Base-by-base conservation (phyloP, 352 stramenopile genomes). In the Pelagophyceae sp. region DNA sequence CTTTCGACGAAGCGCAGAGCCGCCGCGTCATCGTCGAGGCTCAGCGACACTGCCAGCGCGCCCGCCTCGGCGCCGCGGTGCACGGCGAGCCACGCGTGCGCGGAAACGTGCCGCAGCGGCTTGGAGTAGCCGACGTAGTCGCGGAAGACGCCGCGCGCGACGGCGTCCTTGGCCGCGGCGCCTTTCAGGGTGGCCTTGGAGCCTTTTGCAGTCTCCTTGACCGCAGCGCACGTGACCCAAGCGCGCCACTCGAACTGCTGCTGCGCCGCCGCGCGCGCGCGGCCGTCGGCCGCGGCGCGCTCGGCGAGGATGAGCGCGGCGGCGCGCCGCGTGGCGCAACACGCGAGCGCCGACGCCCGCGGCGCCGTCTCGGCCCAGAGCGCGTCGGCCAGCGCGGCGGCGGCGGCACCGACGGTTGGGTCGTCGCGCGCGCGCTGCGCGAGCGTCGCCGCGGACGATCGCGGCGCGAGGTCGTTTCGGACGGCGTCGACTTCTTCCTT, bases 71-170 rank as follows among this genome's bases (percentile, higher is more conserved):
- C 3, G 3, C 15, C 61, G 3, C 61, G 29, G 5, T 37, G 29
- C 29, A 71, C n/a, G n/a, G 61, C 61, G 61, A 71, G 61, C 61
- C 61, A 71, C 15, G 31, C 61, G 61, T 71, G 27, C 15, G 3
- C 15, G 3, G 15, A 6, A 1, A 71, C 61, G 29, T 27, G 31
- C 1, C 31, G 3, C 61, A 37, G 1, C n/a, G 61, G 61, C 25
- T 29, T 35, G 29, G 11, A 3, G 15, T 25, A 37, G 61, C 61
- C 61, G 15, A 33, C 61, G 31, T 71, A 71, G n/a, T 40, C 29
- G n/a, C 61, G 61, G 61, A 40, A 71, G 15, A 3, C 58, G 58
- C 23, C 5, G 58, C 32, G 5, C 58, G 5, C 17, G 17, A 33
- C 58, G 23, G 23, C 2, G 5, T n/a, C 58, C 29, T 5, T 5